These are phyloP conservation scores for Trichoderma guizhouense DNA, from an alignment of 2,329 filamentous ascomycete genomes.

Conservation along the genomic window DNA sequence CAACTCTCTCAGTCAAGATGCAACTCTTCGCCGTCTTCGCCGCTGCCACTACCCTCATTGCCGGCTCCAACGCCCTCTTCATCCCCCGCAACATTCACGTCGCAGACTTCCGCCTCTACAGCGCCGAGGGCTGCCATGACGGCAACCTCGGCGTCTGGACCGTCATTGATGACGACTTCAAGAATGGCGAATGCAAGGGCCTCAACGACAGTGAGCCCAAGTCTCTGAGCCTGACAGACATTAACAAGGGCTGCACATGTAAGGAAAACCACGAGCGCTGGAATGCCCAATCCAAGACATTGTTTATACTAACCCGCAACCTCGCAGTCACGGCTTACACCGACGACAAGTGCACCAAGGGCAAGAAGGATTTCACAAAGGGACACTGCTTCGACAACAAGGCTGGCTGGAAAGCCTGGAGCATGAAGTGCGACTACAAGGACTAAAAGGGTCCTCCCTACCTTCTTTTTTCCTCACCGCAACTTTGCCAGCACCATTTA, in stretches of 20 bases:
- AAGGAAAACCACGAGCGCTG: not conserved
- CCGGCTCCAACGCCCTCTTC: constrained; percentile 19
- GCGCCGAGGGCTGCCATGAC: constrained; percentile 21
- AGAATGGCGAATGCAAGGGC: constrained; percentile 21
- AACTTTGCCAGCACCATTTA: not conserved
- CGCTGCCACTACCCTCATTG: constrained; percentile 18
- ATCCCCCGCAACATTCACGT: constrained; percentile 25
- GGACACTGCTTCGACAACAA: not conserved
- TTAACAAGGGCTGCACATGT: constrained; percentile 23
- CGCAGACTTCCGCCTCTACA: constrained; percentile 27
- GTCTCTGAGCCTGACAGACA: constrained; percentile 21
- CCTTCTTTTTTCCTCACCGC: not conserved
- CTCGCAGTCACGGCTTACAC: constrained; percentile 21
- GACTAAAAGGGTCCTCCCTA: not conserved
- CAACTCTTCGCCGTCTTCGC: constrained; percentile 20
- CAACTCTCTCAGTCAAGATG: constrained; percentile 17
- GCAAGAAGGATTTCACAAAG: not conserved
- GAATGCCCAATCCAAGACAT: not conserved
- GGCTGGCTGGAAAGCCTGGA: constrained; percentile 15
- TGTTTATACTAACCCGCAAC: not conserved
- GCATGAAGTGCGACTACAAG: constrained; percentile 19
- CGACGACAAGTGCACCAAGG: constrained; percentile 14
- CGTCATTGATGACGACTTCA: constrained; percentile 26
- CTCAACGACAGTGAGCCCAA: constrained; percentile 18
- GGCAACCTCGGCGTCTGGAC: constrained; percentile 28